Percentiles rank a stretch among this genome's conserved stretches.
These are phyloP conservation scores for Camellia lanceoleosa DNA, from an alignment of 148 eudicot genomes.

Conservation along the genomic window DNA sequence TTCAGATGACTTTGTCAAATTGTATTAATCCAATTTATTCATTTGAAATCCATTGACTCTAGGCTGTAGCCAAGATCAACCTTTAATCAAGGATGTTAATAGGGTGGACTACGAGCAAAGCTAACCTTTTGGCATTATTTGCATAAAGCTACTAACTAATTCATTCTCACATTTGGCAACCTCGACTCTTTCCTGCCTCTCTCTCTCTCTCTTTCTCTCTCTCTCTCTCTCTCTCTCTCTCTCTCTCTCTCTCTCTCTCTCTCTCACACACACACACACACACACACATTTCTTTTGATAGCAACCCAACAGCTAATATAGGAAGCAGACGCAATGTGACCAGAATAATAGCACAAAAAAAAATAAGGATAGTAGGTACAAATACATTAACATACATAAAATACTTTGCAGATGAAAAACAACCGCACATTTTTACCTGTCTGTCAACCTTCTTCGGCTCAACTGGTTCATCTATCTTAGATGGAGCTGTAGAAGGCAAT, in stretches of 20 bases:
- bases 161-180: too few relatives aligned
- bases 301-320: not conserved
- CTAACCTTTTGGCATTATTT: too few relatives aligned
- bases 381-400: not conserved
- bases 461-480: conserved; percentile 44
- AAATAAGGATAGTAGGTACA: not conserved
- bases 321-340: not conserved
- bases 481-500: conserved; percentile 20
- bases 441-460: conserved; percentile 59
- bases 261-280: not conserved
- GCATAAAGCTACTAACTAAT: too few relatives aligned
- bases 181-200: too few relatives aligned
- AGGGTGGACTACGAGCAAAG: not conserved
- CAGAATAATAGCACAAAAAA: not conserved
- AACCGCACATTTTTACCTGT: conserved; percentile 36
- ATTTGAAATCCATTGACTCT: not conserved
- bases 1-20: not conserved
- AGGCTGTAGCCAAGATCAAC: not conserved
- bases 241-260: not conserved
- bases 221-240: not conserved
- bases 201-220: not conserved
- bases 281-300: not conserved
- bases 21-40: not conserved
- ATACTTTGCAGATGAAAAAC: not conserved
- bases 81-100: not conserved